Evolutionary conservation across 768 basidiomycete species (phyloP), one percentile per base, ranked within the genome.

Genomic region (Leucocoprinus birnbaumii): DNA sequence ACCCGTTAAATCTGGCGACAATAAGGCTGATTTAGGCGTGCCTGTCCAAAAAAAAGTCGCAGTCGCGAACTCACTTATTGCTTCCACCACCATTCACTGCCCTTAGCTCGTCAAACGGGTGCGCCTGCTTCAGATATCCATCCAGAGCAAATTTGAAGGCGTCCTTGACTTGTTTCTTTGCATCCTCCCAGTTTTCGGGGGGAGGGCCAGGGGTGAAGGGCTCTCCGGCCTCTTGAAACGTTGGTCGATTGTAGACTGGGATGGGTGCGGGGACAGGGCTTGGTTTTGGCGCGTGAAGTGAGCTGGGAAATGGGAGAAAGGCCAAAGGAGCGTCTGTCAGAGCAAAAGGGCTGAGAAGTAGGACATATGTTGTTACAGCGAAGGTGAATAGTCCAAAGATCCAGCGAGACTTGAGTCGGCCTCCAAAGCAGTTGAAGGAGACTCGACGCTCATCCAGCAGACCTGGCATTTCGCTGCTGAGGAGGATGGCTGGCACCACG

Each of bases 111-210:
- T 87, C 85, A 35, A 71, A 68, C 3, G 80, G 76, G 42, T 72
- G 77, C 2, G 83, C 83, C 62, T 74, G 65, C 19, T 61, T 61
- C 59, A 72, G 67, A 63, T 86, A 87, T 1, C 79, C 80, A n/a
- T 59, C 60, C 64, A 80, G 82, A 3, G 83, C 81, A 66, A 82
- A 78, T n/a, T 75, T 58, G 65, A 81, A 87, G 0, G 82, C 79
- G 14, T 73, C 66, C 58, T 74, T 71, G 9, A 87, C 82, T 55
- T 77, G 66, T 16, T 73, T 68, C 46, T 80, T 77, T 24, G 81
- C 67, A 5, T 57, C 18, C 4, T 66, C 63, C 80, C 80, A 82
- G 3, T 59, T 53, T 11, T 56, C 55, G 8, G 48, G 26, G 18
- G 53, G 53, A 18, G 59, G 58, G 6, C 42, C 56, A 22, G 60